A percentile compares a stretch with the other conserved stretches of the same genome.
phyloP scores from a whole-genome alignment of 306 rosid genomes.

The Gynostemma pentaphyllum region DNA sequence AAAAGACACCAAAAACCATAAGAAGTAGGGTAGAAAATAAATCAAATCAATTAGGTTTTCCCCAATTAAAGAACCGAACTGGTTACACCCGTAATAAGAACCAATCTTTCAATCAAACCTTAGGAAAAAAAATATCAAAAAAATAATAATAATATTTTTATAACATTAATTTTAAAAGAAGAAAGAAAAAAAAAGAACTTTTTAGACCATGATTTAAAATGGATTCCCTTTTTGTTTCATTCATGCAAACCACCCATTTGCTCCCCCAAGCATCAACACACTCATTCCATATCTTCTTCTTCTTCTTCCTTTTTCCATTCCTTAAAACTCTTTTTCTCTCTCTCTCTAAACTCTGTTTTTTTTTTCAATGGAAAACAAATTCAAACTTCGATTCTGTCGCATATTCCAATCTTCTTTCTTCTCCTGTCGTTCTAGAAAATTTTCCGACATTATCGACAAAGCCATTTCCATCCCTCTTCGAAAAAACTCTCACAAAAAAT shows the following conservation, averaged over 20 bases:
- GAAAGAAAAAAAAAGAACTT: neutral
- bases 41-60: too few species aligned
- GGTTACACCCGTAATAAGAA: too few species aligned
- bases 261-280: neutral
- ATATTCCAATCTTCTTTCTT: slow-evolving; percentile 69
- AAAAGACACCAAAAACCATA: too few species aligned
- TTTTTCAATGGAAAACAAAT: slow-evolving; percentile 50
- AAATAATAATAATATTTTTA: neutral
- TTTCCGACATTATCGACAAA: slow-evolving; percentile 47
- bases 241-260: neutral
- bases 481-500: slow-evolving; percentile 12
- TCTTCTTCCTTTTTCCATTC: neutral
- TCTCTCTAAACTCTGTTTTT: neutral
- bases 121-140: neutral
- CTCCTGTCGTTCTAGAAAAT: slow-evolving; percentile 52
- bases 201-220: neutral
- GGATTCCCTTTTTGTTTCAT: neutral
- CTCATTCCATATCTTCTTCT: neutral
- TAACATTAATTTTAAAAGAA: neutral
- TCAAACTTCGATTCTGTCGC: slow-evolving; percentile 65
- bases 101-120: too few species aligned
- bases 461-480: slow-evolving; percentile 32
- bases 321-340: neutral
- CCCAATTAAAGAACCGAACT: too few species aligned
- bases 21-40: too few species aligned